These are phyloP conservation scores for Hymenoscyphus repandus DNA, from an alignment of 2,329 filamentous ascomycete species.

Conservation along the genomic window DNA sequence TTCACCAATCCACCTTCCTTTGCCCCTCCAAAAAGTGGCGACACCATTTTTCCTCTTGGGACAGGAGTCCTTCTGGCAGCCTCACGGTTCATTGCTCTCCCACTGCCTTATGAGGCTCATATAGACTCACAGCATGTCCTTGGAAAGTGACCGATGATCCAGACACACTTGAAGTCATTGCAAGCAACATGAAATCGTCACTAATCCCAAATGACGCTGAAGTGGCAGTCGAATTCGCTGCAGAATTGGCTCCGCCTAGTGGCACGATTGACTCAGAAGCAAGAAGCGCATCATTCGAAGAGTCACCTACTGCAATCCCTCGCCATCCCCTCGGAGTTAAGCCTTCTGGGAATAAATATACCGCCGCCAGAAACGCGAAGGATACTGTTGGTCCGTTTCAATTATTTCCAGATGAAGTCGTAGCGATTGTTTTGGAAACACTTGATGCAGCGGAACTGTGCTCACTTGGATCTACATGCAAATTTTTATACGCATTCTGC, in stretches of 20 bases:
- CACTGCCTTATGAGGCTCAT: neutral
- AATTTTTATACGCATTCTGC: conserved; percentile 80
- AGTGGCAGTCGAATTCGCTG: neutral
- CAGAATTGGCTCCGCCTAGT: conserved; percentile 15
- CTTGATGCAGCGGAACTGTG: conserved; percentile 61
- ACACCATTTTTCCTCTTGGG: conserved; percentile 1
- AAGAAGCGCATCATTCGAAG: conserved; percentile 22
- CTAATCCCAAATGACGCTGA: conserved; percentile 15
- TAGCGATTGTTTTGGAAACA: conserved; percentile 69
- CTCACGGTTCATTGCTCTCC: too few species aligned
- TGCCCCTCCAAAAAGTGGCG: conserved; percentile 12
- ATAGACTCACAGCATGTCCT: too few species aligned
- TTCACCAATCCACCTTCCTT: too few species aligned
- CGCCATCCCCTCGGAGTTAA: conserved; percentile 79
- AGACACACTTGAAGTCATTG: neutral
- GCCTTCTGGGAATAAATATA: conserved; percentile 78
- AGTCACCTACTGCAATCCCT: conserved; percentile 52
- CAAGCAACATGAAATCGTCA: conserved; percentile 2
- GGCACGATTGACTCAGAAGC: conserved; percentile 19
- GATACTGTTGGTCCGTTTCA: conserved; percentile 59
- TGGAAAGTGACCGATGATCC: neutral
- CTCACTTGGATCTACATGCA: conserved; percentile 70
- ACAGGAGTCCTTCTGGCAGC: too few species aligned
- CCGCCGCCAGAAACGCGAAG: conserved; percentile 61
- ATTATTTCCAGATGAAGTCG: conserved; percentile 72